Base-by-base conservation (phyloP, 176 grass and related monocot species). In the Phoenix dactylifera region DNA sequence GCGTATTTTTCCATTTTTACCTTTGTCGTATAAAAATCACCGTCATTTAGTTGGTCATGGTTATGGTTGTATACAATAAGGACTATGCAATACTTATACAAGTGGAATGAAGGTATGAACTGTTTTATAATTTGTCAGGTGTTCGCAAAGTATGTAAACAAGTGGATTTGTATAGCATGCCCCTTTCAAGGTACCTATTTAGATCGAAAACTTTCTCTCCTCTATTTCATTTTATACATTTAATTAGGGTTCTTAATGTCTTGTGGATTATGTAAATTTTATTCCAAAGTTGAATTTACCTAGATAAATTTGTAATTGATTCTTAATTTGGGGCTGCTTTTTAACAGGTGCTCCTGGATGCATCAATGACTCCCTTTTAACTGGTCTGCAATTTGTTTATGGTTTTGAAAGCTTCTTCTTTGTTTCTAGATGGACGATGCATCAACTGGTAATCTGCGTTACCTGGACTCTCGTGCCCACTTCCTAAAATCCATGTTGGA, bases 401-500 rank as follows among this genome's bases (percentile, higher is more conserved):
- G 91, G 91, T 67, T 96, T 96, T 69, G 86, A 79, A 63, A 96
- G 83, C 67, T 96, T 87, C 75, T 96, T 96, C 77, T 96, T 96
- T n/a, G 83, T 96, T 82, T 82, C 80, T 58, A 86, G 86, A 87
- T 96, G 91, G 91, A 49, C 51, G 4, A 96, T 96, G 91, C 91
- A 96, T 55, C 91, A 96, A 79, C 44, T 96, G 91, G 91, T 39
- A 39, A 39, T 39, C 2, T 39, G 9, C 9, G 1, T 39, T 39
- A 10, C 35, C 35, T 2, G 35, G 35, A 39, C 35, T 10, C 9
- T 39, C 2, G 35, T 12, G 9, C 2, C 35, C 35, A 39, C 35
- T 1, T 39, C 35, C 35, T 39, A 39, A 39, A 39, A 39, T 39
- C 35, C 0, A 9, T 7, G 9, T 39, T 12, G 9, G 35, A 39